phyloP scores from a whole-genome alignment of 2,329 filamentous ascomycete genomes.

The Fusarium abutilonis region DNA sequence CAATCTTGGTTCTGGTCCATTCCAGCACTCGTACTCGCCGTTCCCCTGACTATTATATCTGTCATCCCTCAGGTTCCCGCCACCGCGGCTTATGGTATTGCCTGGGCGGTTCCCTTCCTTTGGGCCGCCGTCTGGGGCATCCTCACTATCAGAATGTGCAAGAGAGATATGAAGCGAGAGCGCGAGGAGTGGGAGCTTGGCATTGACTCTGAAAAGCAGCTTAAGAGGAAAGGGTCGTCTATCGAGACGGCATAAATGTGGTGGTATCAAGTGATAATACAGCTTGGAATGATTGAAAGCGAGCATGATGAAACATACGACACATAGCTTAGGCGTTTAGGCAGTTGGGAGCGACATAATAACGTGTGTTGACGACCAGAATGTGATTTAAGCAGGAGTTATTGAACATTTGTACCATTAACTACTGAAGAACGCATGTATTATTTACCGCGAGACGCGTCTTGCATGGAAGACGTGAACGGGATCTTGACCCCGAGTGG shows the following conservation, averaged over 20 bases:
- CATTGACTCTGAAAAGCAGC: slow-evolving; percentile 34
- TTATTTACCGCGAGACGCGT: too few species aligned
- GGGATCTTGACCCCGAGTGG: too few species aligned
- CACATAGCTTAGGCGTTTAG: slow-evolving; percentile 25
- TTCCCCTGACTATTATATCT: slow-evolving; percentile 51
- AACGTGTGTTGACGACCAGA: slow-evolving; percentile 11
- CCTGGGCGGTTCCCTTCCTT: slow-evolving; percentile 54
- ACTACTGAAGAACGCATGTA: too few species aligned
- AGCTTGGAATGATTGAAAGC: neutral
- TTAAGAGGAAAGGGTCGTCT: slow-evolving; percentile 28
- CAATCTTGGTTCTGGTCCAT: slow-evolving; percentile 56
- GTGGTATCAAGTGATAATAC: neutral
- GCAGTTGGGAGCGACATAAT: neutral
- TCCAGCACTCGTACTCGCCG: slow-evolving; percentile 51
- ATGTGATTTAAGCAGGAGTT: slow-evolving; percentile 10
- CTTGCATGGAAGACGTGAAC: too few species aligned
- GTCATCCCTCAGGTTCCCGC: slow-evolving; percentile 50
- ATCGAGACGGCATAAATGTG: slow-evolving; percentile 19
- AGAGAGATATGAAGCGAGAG: slow-evolving; percentile 51
- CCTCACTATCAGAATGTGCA: slow-evolving; percentile 52
- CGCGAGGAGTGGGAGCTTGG: slow-evolving; percentile 52
- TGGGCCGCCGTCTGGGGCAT: slow-evolving; percentile 51
- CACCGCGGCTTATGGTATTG: slow-evolving; percentile 51
- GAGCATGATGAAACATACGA: slow-evolving; percentile 19
- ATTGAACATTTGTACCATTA: neutral